These are phyloP conservation scores for Quercus agrifolia DNA, from an alignment of 306 rosid genomes.

Conservation along the genomic window DNA sequence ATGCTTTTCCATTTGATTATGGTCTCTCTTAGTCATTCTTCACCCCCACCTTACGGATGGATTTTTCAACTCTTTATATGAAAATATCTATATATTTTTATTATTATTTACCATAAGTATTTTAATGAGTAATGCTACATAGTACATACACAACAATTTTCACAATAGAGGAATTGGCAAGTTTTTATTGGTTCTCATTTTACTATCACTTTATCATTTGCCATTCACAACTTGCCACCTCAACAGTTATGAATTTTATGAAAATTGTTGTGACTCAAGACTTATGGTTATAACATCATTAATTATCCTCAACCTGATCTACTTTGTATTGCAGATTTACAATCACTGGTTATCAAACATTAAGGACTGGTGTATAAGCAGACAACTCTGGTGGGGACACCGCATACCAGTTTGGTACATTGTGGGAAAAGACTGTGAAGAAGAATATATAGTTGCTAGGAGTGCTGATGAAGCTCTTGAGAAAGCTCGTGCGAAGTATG, in stretches of 20 bases:
- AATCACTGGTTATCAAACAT: slow-evolving; percentile 96
- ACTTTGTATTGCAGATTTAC: slow-evolving; percentile 64
- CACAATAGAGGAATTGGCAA: no score
- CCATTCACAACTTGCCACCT: no score
- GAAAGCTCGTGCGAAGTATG: slow-evolving; percentile 68
- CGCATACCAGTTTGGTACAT: slow-evolving; percentile 97
- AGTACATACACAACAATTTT: no score
- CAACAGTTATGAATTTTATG: no score
- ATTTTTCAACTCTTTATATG: not conserved
- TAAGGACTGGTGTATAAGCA: slow-evolving; percentile 99
- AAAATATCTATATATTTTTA: not conserved
- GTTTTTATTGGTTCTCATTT: no score
- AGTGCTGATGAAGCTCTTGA: slow-evolving; percentile 70
- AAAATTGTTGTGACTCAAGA: no score
- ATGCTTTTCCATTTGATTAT: not conserved
- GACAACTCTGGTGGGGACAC: slow-evolving; percentile 99
- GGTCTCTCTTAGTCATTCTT: not conserved
- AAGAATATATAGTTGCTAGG: slow-evolving; percentile 91
- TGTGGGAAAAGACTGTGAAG: slow-evolving; percentile 78
- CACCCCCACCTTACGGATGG: not conserved
- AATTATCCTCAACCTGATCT: slow-evolving; percentile 2
- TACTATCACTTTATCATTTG: no score
- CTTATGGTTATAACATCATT: not conserved
- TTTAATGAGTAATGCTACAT: not conserved
- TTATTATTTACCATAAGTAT: not conserved